A percentile compares a stretch with the other conserved stretches of the same genome.
Evolutionary conservation across 2,329 filamentous ascomycete genomes (phyloP).

Genomic region (Byssochlamys sp.): DNA sequence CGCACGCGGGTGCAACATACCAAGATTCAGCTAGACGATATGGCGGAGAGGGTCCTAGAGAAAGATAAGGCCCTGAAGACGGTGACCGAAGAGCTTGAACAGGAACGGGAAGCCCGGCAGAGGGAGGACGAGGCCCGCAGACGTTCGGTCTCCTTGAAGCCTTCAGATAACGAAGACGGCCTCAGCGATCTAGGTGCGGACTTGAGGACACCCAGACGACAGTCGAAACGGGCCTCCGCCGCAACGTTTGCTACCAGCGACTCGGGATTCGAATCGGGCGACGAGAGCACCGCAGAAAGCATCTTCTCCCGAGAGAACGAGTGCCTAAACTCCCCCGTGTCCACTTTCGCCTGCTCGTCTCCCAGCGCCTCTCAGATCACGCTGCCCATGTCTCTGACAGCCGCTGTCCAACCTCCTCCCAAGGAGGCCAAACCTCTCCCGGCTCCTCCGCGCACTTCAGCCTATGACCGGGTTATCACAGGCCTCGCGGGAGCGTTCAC

Average conservation of each 20-base stretch:
- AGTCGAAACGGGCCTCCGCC: slow-evolving; percentile 30
- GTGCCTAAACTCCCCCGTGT: slow-evolving; percentile 20
- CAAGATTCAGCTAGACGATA: slow-evolving; percentile 52
- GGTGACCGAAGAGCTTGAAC: slow-evolving; percentile 39
- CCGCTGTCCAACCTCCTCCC: slow-evolving; percentile 22
- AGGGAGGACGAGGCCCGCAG: slow-evolving; percentile 31
- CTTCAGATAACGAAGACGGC: slow-evolving; percentile 21
- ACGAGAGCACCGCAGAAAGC: slow-evolving; percentile 43
- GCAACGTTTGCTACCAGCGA: slow-evolving; percentile 38
- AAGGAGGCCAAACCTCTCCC: slow-evolving; percentile 18
- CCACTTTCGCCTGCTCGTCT: slow-evolving; percentile 26
- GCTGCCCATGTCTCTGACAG: slow-evolving; percentile 21
- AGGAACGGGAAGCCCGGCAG: slow-evolving; percentile 32
- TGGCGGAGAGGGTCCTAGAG: slow-evolving; percentile 46
- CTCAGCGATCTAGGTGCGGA: slow-evolving; percentile 23
- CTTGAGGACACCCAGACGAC: slow-evolving; percentile 23
- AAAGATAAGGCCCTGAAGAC: slow-evolving; percentile 49
- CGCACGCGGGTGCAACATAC: slow-evolving; percentile 48
- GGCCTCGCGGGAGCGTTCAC: slow-evolving; percentile 24
- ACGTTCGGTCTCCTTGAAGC: slow-evolving; percentile 20
- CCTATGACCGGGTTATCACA: slow-evolving; percentile 37
- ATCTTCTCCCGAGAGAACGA: slow-evolving; percentile 36
- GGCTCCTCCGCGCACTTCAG: slow-evolving; percentile 19
- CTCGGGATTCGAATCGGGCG: slow-evolving; percentile 52
- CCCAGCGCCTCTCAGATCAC: slow-evolving; percentile 25